A percentile compares a stretch with the other conserved stretches of the same genome.
Evolutionary conservation across 2,329 filamentous ascomycete species (phyloP).

Genomic region (Akanthomyces muscarius): DNA sequence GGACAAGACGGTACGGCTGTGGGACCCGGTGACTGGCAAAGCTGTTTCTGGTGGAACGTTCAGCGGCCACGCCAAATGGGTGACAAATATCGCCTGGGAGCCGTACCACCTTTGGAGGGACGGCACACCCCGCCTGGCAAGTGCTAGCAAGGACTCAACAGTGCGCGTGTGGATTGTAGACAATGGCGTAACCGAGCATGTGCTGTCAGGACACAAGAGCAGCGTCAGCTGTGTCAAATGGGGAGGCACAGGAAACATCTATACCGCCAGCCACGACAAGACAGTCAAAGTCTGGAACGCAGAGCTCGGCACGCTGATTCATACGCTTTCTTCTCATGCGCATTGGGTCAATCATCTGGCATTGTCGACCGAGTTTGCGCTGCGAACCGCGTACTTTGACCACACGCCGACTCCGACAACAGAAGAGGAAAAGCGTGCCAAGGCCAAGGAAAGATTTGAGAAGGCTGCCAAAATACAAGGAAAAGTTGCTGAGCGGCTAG

Average conservation of each 20-base stretch:
- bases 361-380: conserved; percentile 84
- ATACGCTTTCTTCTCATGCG: conserved; percentile 76
- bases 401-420: conserved; percentile 67
- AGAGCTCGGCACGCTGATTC: conserved; percentile 70
- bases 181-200: conserved; percentile 71
- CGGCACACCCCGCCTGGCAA: conserved; percentile 75
- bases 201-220: conserved; percentile 82
- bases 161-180: conserved; percentile 83
- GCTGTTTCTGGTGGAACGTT: conserved; percentile 62
- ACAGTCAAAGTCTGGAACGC: conserved; percentile 89
- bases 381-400: conserved; percentile 83
- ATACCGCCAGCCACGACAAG: conserved; percentile 86
- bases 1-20: conserved; percentile 87
- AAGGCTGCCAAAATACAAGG: conserved; percentile 76
- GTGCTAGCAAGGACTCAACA: conserved; percentile 84
- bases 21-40: conserved; percentile 80
- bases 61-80: conserved; percentile 85
- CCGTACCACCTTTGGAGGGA: conserved; percentile 79
- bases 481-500: conserved; percentile 74
- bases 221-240: conserved; percentile 88
- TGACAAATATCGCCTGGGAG: conserved; percentile 86
- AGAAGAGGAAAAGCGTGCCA: conserved; percentile 65
- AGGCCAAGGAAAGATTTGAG: conserved; percentile 79
- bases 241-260: conserved; percentile 85
- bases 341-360: conserved; percentile 97